Base-by-base conservation (phyloP, 106 monocot genomes). In the Phalaenopsis aphrodite region DNA sequence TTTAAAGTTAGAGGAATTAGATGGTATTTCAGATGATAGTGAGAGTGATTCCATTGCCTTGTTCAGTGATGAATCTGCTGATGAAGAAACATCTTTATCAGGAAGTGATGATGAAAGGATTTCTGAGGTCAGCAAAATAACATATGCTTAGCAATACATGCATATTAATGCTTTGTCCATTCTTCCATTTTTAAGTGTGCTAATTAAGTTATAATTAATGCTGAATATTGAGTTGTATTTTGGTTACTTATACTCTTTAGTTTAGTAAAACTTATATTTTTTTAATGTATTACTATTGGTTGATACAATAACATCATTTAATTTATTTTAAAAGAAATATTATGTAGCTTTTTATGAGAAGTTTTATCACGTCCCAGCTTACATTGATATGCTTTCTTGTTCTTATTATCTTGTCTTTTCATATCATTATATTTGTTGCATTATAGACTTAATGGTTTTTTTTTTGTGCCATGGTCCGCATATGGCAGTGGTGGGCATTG, bases 41-140 rank as follows among this genome's bases (percentile, higher is more conserved):
- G 76, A 49, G 8, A 49, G 48, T 49, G 46, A 76, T 76, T 76
- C 76, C 11, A 11, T 18, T 49, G 76, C 16, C 10, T 48, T 30
- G 24, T 17, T 76, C 42, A 19, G 24, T 76, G 76, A 76, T 49
- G 76, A 47, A 49, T 76, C 10, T 9, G 49, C 24, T 49, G 12
- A 4, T 30, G 49, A 76, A 49, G 76, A 76, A 48, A 49, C 49
- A 30, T 76, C 76, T 14, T 76, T 17, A 76, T 76, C 49, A 24
- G 76, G 76, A 52, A 49, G 4, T 76, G 76, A 76, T 76, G 76
- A 76, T 76, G 76, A 49, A 14, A 76, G 49, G 10, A 76, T 76
- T 23, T 52, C 76, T 9, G 76, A 76, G 76, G 76, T 76, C 61
- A 61, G 61, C 10, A 49, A 49, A 10, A 76, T 76, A 49, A 42